Evolutionary conservation across 179 eudicot genomes (phyloP).

Genomic region (Amaranthus tricolor): DNA sequence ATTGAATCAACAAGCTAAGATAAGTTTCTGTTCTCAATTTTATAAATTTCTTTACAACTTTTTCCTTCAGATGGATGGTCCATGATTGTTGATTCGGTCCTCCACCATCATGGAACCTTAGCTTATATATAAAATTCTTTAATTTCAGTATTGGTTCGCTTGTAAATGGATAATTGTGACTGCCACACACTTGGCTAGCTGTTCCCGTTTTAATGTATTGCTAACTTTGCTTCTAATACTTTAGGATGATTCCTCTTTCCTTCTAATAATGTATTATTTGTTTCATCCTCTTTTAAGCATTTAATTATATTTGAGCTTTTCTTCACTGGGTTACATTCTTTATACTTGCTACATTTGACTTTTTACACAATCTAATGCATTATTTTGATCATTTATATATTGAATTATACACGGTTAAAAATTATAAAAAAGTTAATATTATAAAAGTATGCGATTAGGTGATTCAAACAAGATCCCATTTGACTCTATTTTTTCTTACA

Average conservation of each 20-base stretch:
- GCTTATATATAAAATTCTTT: too few relatives aligned
- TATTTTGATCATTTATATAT: too few relatives aligned
- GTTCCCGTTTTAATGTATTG: constrained; percentile 8
- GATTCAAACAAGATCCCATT: too few relatives aligned
- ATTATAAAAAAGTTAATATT: too few relatives aligned
- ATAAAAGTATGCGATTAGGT: too few relatives aligned
- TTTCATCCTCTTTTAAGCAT: constrained; percentile 15
- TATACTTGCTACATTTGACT: too few relatives aligned
- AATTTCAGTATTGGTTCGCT: constrained; percentile 14
- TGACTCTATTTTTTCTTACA: too few relatives aligned
- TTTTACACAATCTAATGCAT: too few relatives aligned
- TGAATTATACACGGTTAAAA: too few relatives aligned
- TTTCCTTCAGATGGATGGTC: constrained; percentile 18
- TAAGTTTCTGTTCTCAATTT: constrained; percentile 11
- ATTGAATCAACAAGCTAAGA: constrained; percentile 5
- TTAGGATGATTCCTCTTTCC: not conserved
- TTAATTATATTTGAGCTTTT: not conserved
- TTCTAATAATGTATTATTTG: not conserved
- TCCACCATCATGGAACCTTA: constrained; percentile 12
- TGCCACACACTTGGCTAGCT: constrained; percentile 21
- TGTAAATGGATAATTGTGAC: not conserved
- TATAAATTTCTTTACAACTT: not conserved
- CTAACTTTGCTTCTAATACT: constrained; percentile 18
- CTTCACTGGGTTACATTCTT: not conserved
- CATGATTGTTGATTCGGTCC: not conserved